These are phyloP conservation scores for Colletotrichum aenigma DNA, from an alignment of 2,329 filamentous ascomycete genomes.

Conservation along the genomic window DNA sequence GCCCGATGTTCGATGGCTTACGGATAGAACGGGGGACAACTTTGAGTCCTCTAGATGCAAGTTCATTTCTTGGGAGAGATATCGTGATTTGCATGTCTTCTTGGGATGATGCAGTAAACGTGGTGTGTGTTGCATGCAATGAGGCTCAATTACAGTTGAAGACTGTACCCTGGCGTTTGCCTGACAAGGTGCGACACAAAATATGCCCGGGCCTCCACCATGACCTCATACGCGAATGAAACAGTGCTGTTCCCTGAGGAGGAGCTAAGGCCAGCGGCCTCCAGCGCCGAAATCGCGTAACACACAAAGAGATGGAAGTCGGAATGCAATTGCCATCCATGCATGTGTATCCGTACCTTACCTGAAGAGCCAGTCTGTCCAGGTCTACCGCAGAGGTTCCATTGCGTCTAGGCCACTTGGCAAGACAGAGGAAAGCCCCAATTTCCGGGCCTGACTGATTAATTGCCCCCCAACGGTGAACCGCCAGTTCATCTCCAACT, in stretches of 20 bases:
- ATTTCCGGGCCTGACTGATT: not conserved
- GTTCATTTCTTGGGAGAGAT: not conserved
- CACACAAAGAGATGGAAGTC: not conserved
- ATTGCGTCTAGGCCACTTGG: not conserved
- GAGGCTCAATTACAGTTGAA: constrained; percentile 10
- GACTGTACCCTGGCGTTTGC: not conserved
- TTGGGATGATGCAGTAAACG: not conserved
- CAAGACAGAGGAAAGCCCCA: not conserved
- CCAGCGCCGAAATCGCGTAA: not conserved
- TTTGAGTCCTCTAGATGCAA: not conserved
- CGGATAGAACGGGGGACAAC: not conserved
- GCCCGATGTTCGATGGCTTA: not conserved
- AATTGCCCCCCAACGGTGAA: not conserved
- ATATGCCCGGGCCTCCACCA: constrained; percentile 12
- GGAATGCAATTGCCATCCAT: not conserved
- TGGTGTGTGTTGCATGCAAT: not conserved
- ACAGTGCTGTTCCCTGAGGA: not conserved
- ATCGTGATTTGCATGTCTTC: not conserved
- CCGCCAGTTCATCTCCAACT: not conserved
- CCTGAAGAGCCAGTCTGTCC: not conserved
- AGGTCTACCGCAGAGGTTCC: not conserved
- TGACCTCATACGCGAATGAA: constrained; percentile 21
- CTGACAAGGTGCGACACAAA: not conserved
- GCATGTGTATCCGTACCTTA: not conserved
- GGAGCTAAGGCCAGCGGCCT: not conserved